These are phyloP conservation scores for Allium fistulosum DNA, from an alignment of 106 monocot genomes.

Conservation along the genomic window DNA sequence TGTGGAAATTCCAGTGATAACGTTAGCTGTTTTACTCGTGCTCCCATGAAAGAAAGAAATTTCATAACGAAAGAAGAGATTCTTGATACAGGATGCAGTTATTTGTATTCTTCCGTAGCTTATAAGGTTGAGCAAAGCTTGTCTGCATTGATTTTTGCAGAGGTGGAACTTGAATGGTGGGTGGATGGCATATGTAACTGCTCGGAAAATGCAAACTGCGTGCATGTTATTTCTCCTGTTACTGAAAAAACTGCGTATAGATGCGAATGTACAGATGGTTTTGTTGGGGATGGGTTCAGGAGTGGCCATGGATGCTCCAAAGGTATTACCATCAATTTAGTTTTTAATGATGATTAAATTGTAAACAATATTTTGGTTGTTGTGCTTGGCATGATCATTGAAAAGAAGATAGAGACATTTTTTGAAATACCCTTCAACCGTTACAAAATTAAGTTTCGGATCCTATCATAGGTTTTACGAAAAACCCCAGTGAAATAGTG, in stretches of 20 bases:
- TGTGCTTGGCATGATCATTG: too few relatives aligned
- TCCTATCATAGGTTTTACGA: too few relatives aligned
- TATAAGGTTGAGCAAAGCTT: background rate
- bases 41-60: too few relatives aligned
- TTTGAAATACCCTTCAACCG: background rate
- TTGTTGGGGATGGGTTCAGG: constrained; percentile 35
- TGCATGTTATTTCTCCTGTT: background rate
- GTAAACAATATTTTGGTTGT: too few relatives aligned
- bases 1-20: background rate
- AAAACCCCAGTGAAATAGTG: too few relatives aligned
- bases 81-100: background rate
- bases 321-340: constrained; percentile 11
- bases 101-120: background rate
- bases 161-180: constrained; percentile 28
- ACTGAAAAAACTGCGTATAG: constrained; percentile 2
- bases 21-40: background rate
- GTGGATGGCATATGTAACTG: constrained; percentile 29
- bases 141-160: background rate
- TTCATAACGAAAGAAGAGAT: background rate
- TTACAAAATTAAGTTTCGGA: background rate
- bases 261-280: constrained; percentile 26
- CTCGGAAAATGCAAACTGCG: constrained; percentile 29
- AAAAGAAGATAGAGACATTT: too few relatives aligned
- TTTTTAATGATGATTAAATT: background rate
- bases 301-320: constrained; percentile 28